phyloP scores from a whole-genome alignment of 352 stramenopile species.

The Pythium dissimile region DNA sequence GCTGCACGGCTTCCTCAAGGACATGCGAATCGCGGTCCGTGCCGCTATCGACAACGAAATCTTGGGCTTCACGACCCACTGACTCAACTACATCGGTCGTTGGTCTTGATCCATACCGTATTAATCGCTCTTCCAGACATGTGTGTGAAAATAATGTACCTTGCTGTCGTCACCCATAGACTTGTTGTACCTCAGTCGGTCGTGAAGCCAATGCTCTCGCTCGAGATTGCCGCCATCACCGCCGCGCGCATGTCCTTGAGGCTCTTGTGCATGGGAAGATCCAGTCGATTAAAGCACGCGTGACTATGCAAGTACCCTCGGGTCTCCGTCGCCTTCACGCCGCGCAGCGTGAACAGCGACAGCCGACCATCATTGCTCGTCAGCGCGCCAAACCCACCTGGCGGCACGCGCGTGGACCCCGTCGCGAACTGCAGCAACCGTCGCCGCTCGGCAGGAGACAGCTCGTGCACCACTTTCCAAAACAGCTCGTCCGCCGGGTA shows the following conservation, averaged over 20 bases:
- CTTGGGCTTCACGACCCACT: constrained; percentile 11
- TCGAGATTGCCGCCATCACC: background rate
- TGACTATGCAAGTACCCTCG: constrained; percentile 57
- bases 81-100: background rate
- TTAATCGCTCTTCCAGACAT: no score
- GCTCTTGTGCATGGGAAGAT: constrained; percentile 92
- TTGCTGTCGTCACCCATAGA: no score
- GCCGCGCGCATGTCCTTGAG: constrained; percentile 63
- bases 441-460: constrained; percentile 46
- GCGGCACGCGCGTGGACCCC: constrained; percentile 57
- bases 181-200: background rate
- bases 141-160: no score
- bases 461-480: constrained; percentile 78
- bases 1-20: constrained; percentile 6
- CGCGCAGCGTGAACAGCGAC: constrained; percentile 55
- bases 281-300: constrained; percentile 87
- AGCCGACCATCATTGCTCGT: constrained; percentile 61
- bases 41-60: background rate
- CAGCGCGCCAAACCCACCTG: constrained; percentile 49
- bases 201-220: background rate
- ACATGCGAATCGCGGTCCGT: constrained; percentile 7
- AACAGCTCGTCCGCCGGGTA: constrained; percentile 26
- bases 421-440: constrained; percentile 67
- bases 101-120: no score
- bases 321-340: constrained; percentile 9